Percentiles rank a stretch among this genome's conserved stretches.
phyloP scores from a whole-genome alignment of 2,329 filamentous ascomycete genomes.

The Keithomyces neogunnii region DNA sequence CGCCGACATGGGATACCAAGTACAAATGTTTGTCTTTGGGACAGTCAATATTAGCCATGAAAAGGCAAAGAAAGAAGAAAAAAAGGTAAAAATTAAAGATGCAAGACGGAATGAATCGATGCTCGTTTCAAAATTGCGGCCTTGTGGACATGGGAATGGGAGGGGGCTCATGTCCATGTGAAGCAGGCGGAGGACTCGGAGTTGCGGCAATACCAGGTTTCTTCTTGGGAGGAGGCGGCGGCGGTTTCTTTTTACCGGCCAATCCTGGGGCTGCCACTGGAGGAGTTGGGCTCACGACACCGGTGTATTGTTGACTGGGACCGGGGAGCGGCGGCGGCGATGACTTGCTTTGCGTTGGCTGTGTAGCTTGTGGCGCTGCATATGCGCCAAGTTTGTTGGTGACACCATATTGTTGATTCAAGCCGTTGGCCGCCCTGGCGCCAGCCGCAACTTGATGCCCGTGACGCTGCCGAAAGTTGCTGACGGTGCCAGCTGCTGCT shows the following conservation, averaged over 20 bases:
- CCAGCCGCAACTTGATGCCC: conserved; percentile 59
- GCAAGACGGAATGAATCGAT: no score
- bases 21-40: background rate
- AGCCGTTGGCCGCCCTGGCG: conserved; percentile 43
- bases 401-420: conserved; percentile 56
- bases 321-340: conserved; percentile 2
- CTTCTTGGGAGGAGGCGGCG: conserved; percentile 45
- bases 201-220: conserved; percentile 31
- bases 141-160: conserved; percentile 45
- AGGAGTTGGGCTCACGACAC: background rate
- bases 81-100: no score
- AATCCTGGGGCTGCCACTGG: conserved; percentile 3
- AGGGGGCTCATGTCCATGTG: conserved; percentile 31
- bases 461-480: conserved; percentile 63
- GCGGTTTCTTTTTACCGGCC: conserved; percentile 44
- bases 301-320: background rate
- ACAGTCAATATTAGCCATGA: background rate
- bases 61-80: no score
- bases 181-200: conserved; percentile 5
- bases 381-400: conserved; percentile 26
- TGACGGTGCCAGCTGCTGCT: conserved; percentile 50
- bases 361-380: conserved; percentile 11
- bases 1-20: conserved; percentile 5
- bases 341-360: conserved; percentile 1
- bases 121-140: conserved; percentile 31